Percentiles rank a stretch among this genome's conserved stretches.
phyloP scores from a whole-genome alignment of 495 filamentous ascomycete species.

The Penicillium daleae region DNA sequence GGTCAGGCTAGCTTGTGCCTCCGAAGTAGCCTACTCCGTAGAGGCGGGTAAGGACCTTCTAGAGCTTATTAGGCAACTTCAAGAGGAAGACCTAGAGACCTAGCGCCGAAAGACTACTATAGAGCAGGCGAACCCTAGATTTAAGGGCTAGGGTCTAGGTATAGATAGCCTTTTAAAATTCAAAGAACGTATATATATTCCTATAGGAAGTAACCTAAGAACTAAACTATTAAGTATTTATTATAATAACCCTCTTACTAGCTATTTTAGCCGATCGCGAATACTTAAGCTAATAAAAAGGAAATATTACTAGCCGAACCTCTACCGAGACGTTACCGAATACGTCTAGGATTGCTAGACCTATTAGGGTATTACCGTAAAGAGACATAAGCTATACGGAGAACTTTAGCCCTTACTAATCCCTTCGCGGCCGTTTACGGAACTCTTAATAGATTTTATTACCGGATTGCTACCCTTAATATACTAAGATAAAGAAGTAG shows the following conservation, averaged over 20 bases:
- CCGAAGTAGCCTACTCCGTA: not conserved
- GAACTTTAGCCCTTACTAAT: too few species aligned
- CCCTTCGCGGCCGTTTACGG: too few species aligned
- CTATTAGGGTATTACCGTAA: not conserved
- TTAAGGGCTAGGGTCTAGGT: not conserved
- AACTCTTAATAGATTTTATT: too few species aligned
- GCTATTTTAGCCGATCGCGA: not conserved
- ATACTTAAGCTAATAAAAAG: not conserved
- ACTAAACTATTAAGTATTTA: not conserved
- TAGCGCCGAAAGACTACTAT: not conserved
- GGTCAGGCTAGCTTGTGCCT: too few species aligned
- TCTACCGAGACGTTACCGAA: not conserved
- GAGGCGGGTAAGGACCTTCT: not conserved
- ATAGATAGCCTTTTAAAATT: not conserved
- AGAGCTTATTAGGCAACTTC: not conserved
- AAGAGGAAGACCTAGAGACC: not conserved
- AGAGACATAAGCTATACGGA: not conserved
- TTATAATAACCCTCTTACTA: slow-evolving; percentile 2
- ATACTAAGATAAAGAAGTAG: too few species aligned
- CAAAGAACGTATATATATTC: not conserved
- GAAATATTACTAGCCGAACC: not conserved
- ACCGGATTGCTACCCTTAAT: not conserved
- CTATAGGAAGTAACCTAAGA: not conserved
- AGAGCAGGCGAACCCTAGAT: not conserved
- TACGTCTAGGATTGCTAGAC: not conserved